Evolutionary conservation across 2,329 filamentous ascomycete species (phyloP).

Genomic region (Lasiodiplodia citricola): DNA sequence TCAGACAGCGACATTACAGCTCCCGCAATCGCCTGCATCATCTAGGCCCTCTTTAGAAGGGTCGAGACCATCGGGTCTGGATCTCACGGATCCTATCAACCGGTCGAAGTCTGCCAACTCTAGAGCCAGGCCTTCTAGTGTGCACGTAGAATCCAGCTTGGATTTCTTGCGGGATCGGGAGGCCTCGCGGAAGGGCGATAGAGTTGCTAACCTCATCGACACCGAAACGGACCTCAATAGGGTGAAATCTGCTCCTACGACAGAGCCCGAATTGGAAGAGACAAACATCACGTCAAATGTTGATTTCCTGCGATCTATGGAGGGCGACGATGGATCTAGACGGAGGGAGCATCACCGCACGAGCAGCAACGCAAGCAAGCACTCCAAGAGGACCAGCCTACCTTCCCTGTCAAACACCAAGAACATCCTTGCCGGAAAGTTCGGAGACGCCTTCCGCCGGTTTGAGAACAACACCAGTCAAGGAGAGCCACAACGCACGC

Average conservation of each 20-base stretch:
- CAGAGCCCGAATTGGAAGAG: constrained; percentile 53
- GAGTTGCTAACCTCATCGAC: constrained; percentile 34
- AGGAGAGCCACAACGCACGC: constrained; percentile 38
- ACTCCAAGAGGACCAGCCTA: constrained; percentile 75
- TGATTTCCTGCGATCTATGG: constrained; percentile 79
- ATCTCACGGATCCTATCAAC: constrained; percentile 63
- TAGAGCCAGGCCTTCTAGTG: constrained; percentile 77
- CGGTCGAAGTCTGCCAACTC: constrained; percentile 68
- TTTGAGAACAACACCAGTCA: constrained; percentile 69
- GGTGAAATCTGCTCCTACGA: constrained; percentile 35
- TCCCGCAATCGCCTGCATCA: constrained; percentile 61
- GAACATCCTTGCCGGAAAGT: constrained; percentile 82
- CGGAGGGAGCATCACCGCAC: constrained; percentile 59
- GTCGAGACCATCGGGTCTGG: constrained; percentile 66
- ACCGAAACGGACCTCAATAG: constrained; percentile 29
- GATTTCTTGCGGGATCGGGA: constrained; percentile 84
- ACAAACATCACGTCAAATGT: constrained; percentile 77
- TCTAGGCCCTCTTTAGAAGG: constrained; percentile 74
- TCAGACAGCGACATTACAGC: constrained; percentile 53
- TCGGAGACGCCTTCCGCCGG: constrained; percentile 90
- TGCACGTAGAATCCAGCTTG: constrained; percentile 80
- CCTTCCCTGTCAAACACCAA: constrained; percentile 76
- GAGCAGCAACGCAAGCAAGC: constrained; percentile 63
- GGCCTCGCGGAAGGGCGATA: constrained; percentile 48
- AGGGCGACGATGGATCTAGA: constrained; percentile 60